Percentiles rank a stretch among this genome's conserved stretches.
phyloP scores from a whole-genome alignment of 345 rosid species.

The Durio zibethinus region DNA sequence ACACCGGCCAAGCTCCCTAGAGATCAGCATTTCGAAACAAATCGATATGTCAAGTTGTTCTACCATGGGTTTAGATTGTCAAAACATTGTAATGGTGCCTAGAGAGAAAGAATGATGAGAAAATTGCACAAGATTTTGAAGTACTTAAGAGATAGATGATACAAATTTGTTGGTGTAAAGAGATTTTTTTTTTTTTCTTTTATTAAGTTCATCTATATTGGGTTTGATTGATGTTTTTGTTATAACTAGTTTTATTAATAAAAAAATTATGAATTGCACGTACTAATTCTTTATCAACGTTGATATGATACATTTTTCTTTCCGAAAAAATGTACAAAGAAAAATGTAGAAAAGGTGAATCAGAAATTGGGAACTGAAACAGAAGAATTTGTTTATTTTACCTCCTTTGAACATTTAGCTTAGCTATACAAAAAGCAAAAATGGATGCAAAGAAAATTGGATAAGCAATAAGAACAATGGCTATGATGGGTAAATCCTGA shows the following conservation, averaged over 20 bases:
- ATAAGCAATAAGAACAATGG: conserved; percentile 22
- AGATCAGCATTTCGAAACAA: background rate
- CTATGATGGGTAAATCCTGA: conserved; percentile 22
- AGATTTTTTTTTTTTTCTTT: too few species aligned
- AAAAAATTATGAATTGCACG: too few species aligned
- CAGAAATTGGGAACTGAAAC: background rate
- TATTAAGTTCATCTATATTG: background rate
- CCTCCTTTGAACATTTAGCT: conserved; percentile 40
- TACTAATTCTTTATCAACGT: too few species aligned
- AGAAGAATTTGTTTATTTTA: background rate
- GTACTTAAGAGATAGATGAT: too few species aligned
- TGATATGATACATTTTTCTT: too few species aligned
- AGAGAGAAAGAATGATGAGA: too few species aligned
- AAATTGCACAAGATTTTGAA: too few species aligned
- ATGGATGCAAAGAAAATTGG: conserved; percentile 29
- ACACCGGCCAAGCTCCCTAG: background rate
- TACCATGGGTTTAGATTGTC: background rate
- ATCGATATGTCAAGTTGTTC: background rate
- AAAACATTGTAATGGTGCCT: background rate
- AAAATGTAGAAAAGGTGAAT: too few species aligned
- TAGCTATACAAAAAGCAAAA: conserved; percentile 31
- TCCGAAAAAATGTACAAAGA: too few species aligned
- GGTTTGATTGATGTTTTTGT: too few species aligned
- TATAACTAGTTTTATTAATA: too few species aligned
- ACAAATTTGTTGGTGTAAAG: too few species aligned